These are phyloP conservation scores for Irpex lacteus DNA, from an alignment of 1,284 basidiomycete species.

Conservation along the genomic window DNA sequence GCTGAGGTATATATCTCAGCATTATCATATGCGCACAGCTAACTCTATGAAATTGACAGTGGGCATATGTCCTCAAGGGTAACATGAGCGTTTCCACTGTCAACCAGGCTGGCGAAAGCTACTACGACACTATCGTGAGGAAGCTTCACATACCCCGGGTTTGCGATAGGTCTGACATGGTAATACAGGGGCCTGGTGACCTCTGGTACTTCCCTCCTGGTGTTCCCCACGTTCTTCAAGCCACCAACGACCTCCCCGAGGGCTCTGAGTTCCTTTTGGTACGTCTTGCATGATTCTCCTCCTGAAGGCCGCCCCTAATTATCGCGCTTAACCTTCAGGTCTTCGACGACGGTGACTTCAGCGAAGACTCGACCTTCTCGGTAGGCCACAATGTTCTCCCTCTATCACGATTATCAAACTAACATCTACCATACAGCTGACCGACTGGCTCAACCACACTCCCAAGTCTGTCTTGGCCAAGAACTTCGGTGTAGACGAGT, in stretches of 20 bases:
- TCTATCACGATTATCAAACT: neutral
- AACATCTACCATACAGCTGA: slow-evolving; percentile 18
- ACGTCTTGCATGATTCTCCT: slow-evolving; percentile 17
- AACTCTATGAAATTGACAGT: slow-evolving; percentile 34
- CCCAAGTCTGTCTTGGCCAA: slow-evolving; percentile 43
- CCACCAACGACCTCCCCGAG: slow-evolving; percentile 50
- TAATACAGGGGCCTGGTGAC: slow-evolving; percentile 31
- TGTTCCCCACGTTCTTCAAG: slow-evolving; percentile 50
- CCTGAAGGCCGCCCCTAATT: neutral
- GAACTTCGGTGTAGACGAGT: slow-evolving; percentile 35
- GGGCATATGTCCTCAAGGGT: slow-evolving; percentile 66
- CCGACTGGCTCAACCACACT: slow-evolving; percentile 38
- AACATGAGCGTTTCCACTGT: slow-evolving; percentile 46
- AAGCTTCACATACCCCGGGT: neutral
- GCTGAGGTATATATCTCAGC: slow-evolving; percentile 44
- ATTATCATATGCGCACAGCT: neutral
- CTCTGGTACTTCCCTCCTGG: slow-evolving; percentile 71
- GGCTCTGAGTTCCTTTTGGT: slow-evolving; percentile 73
- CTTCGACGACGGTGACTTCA: slow-evolving; percentile 38
- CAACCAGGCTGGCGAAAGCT: slow-evolving; percentile 60
- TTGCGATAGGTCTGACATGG: slow-evolving; percentile 4
- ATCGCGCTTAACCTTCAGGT: slow-evolving; percentile 19
- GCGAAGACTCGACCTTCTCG: slow-evolving; percentile 41
- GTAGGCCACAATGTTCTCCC: slow-evolving; percentile 16
- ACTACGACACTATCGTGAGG: slow-evolving; percentile 45